phyloP scores from a whole-genome alignment of 192 early-diverging fungal genomes.

The Backusella parvicylindrica region DNA sequence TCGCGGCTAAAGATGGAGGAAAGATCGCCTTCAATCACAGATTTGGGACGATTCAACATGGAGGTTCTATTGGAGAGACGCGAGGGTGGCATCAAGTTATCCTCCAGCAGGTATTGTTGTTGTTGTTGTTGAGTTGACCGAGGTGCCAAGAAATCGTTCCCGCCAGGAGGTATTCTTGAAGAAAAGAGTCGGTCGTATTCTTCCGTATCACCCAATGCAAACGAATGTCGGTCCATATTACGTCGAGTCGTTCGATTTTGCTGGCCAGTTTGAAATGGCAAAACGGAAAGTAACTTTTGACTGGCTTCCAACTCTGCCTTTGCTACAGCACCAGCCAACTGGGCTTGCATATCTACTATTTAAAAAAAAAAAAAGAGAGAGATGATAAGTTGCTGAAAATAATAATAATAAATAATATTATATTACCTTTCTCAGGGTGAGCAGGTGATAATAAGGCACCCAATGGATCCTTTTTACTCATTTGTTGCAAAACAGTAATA shows the following conservation, averaged over 20 bases:
- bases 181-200: constrained; percentile 20
- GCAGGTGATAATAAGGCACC: constrained; percentile 52
- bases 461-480: constrained; percentile 78
- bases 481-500: constrained; percentile 87
- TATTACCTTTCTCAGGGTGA: constrained; percentile 46
- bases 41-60: constrained; percentile 16
- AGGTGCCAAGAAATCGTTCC: constrained; percentile 3
- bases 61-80: background rate
- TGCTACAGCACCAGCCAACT: constrained; percentile 52
- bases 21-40: constrained; percentile 30
- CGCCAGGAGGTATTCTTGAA: background rate
- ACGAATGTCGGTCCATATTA: constrained; percentile 28
- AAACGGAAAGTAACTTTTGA: constrained; percentile 20
- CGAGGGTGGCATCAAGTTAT: background rate
- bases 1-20: constrained; percentile 17
- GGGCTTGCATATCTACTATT: constrained; percentile 39
- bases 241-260: background rate
- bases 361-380: background rate
- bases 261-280: constrained; percentile 26
- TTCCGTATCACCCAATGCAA: constrained; percentile 32
- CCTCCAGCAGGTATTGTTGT: background rate
- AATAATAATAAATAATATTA: background rate
- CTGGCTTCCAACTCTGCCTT: constrained; percentile 51
- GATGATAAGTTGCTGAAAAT: background rate
- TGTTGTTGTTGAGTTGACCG: background rate